Evolutionary conservation across 441 rosid genomes (phyloP).

Genomic region (Aleurites moluccanus): DNA sequence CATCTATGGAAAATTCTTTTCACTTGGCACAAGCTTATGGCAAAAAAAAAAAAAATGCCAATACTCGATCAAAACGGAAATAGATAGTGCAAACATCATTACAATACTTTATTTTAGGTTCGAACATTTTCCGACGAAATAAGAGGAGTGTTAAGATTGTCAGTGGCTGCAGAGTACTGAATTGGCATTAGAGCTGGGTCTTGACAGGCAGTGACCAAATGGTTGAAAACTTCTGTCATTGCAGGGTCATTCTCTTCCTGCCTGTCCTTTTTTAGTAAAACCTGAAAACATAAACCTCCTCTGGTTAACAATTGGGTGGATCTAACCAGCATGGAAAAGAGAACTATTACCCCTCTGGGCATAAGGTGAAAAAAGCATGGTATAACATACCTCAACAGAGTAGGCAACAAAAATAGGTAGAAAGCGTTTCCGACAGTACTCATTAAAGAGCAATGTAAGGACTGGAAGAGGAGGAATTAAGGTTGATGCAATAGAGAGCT

Average conservation of each 20-base stretch:
- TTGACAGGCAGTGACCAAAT: constrained; percentile 63
- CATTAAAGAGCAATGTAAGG: constrained; percentile 86
- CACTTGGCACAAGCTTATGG: background rate
- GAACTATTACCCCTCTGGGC: background rate
- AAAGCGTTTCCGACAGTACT: constrained; percentile 95
- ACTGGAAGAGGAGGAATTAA: constrained; percentile 74
- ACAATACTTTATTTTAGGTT: constrained; percentile 31
- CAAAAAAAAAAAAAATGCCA: background rate
- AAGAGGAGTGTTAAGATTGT: constrained; percentile 65
- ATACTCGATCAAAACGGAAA: constrained; percentile 9
- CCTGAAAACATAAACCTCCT: constrained; percentile 39
- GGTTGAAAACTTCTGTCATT: constrained; percentile 59
- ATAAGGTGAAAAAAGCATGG: constrained; percentile 7
- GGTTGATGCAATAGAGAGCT: constrained; percentile 70
- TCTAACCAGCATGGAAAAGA: background rate
- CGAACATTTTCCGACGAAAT: constrained; percentile 47
- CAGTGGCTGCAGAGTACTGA: constrained; percentile 47
- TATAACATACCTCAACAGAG: constrained; percentile 74
- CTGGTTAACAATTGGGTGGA: background rate
- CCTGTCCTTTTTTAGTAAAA: constrained; percentile 72
- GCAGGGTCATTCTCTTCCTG: constrained; percentile 52
- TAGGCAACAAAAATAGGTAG: constrained; percentile 71
- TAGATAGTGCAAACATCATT: background rate
- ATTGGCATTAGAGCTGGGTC: constrained; percentile 78
- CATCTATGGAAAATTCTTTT: background rate